Evolutionary conservation across 768 basidiomycete species (phyloP), one percentile per base, ranked within the genome.

Genomic region (Pisolithus marmoratus): DNA sequence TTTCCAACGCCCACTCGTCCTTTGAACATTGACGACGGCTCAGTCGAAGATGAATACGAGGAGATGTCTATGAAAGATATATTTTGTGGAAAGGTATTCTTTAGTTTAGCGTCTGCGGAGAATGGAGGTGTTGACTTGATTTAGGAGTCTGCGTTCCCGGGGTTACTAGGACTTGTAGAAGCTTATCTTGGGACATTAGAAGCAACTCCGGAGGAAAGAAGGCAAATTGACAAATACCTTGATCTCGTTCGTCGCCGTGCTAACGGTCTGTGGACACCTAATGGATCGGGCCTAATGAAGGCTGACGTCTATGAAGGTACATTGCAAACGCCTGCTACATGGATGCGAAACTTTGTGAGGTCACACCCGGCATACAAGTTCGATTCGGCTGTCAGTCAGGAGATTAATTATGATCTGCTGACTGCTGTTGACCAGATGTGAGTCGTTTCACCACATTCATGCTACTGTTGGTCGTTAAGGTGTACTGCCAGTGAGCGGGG

Each of bases 371-470:
- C 73, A n/a, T 99, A 99, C 73, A 85, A 87, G 67, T 78, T 82
- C 46, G 93, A 99, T 70, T 95, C 93, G n/a, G 86, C 88, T 47
- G 91, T 99, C 19, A 87, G 77, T 47, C 80, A 90, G 61, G 84
- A 88, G 69, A 92, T 98, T 63, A 96, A 94, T 63, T 96, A 94
- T 64, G 96, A 99, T 70, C 78, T 99, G 24, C 75, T 96, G 64
- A 76, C 83, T 42, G 90, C 91, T 2, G 72, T 96, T 6, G 94
- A 98, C 63, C 88, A 92, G 67, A 87, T 98, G 90, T 96, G 68
- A 66, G 92, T 77, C 3, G 51, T 49, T 43, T 54, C 38, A 6
- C 27, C 15, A 38, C 14, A 11, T 19, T 26, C 22, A 2, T 19
- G 34, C 27, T 11, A 44, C 23, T 24, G 19, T 46, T 38, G 1